These are phyloP conservation scores for Paramecium caudatum DNA, from an alignment of 73 alveolate genomes.

Conservation along the genomic window DNA sequence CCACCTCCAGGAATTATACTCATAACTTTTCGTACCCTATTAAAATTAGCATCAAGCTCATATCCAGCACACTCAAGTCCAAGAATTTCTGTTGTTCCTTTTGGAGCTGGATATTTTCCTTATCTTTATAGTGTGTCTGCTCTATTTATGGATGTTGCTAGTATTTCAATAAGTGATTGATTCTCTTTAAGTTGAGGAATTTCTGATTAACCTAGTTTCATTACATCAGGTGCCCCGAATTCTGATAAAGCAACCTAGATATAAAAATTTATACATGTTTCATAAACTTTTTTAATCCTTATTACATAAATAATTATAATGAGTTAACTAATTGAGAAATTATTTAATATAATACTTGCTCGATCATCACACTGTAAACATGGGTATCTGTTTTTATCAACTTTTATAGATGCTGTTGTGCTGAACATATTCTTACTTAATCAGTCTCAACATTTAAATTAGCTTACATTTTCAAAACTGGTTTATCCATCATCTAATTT, in stretches of 20 bases:
- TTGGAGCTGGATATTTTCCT: conserved; percentile 89
- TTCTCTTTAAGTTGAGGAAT: conserved; percentile 59
- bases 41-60: conserved; percentile 62
- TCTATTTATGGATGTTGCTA: conserved; percentile 89
- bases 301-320: too few species aligned
- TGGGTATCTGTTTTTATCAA: neutral
- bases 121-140: conserved; percentile 85
- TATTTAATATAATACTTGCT: too few species aligned
- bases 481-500: neutral
- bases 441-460: conserved; percentile 9
- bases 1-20: conserved; percentile 89
- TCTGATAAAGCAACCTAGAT: neutral
- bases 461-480: neutral
- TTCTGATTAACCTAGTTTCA: neutral
- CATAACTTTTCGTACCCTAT: conserved; percentile 75
- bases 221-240: conserved; percentile 70
- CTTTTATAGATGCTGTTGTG: conserved; percentile 29
- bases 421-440: neutral
- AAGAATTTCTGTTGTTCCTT: conserved; percentile 82
- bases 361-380: conserved; percentile 9
- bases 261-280: neutral
- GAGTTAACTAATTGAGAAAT: too few species aligned
- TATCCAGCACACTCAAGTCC: conserved; percentile 89
- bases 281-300: too few species aligned
- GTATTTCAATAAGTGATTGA: conserved; percentile 78